These are phyloP conservation scores for Dendrobium huoshanense DNA, from an alignment of 106 monocot genomes.

Conservation along the genomic window DNA sequence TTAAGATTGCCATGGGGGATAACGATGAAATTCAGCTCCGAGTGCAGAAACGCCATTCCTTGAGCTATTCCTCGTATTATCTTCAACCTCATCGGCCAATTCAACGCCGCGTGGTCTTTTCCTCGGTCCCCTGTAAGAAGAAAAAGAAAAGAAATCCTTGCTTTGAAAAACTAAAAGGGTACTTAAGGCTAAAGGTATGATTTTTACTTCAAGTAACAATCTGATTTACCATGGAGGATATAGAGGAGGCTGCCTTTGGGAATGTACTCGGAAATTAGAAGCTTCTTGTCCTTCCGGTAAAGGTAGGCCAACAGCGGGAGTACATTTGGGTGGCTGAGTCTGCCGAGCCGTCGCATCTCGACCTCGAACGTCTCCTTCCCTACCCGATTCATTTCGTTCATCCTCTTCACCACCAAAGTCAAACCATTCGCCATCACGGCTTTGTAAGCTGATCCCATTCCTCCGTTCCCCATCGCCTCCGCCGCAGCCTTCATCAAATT, in stretches of 20 bases:
- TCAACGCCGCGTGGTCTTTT: constrained; percentile 41
- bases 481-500: constrained; percentile 92
- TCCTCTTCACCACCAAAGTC: constrained; percentile 67
- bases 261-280: constrained; percentile 60
- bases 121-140: constrained; percentile 45
- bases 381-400: constrained; percentile 56
- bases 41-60: constrained; percentile 60
- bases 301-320: constrained; percentile 69
- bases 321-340: constrained; percentile 60
- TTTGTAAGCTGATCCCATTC: constrained; percentile 65
- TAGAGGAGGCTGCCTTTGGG: constrained; percentile 68
- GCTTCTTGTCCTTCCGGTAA: constrained; percentile 70
- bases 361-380: constrained; percentile 48
- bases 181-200: not conserved
- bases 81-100: constrained; percentile 61
- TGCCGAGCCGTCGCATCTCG: constrained; percentile 59
- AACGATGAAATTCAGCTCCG: constrained; percentile 31
- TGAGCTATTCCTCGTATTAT: constrained; percentile 52
- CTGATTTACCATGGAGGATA: constrained; percentile 54
- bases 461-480: constrained; percentile 69
- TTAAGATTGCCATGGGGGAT: constrained; percentile 86
- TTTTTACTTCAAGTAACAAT: no score
- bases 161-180: not conserved
- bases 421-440: constrained; percentile 32
- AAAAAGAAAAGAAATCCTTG: not conserved